Percentiles rank a stretch among this genome's conserved stretches.
These are phyloP conservation scores for Cryphonectria nitschkei DNA, from an alignment of 2,329 filamentous ascomycete species.

Conservation along the genomic window DNA sequence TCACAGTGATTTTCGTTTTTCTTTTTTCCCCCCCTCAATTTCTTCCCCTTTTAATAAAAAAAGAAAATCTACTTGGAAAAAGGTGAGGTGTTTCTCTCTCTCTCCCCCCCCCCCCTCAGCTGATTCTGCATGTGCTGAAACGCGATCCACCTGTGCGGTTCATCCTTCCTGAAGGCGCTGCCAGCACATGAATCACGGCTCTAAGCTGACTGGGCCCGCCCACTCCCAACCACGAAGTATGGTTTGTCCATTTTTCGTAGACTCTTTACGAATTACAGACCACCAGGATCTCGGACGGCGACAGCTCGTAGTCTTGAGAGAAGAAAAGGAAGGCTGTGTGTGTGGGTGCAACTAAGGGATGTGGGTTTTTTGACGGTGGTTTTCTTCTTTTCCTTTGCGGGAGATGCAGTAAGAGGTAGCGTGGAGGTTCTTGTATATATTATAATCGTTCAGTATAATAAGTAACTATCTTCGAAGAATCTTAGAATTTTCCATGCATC, in stretches of 20 bases:
- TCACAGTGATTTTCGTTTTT: too few relatives aligned
- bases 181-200: not conserved
- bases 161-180: not conserved
- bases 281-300: too few relatives aligned
- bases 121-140: not conserved
- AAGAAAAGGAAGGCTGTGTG: not conserved
- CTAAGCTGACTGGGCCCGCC: not conserved
- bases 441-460: not conserved
- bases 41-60: not conserved
- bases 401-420: not conserved
- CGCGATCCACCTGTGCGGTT: not conserved
- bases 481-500: not conserved
- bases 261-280: not conserved
- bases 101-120: not conserved
- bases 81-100: not conserved
- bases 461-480: not conserved
- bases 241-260: not conserved
- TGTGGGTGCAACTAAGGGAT: not conserved
- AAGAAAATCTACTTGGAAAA: not conserved
- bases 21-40: too few relatives aligned
- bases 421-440: not conserved
- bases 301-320: not conserved
- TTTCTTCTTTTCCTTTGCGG: too few relatives aligned
- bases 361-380: not conserved
- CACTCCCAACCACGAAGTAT: not conserved